Evolutionary conservation across 345 rosid genomes (phyloP).

Genomic region (Abelmoschus esculentus): DNA sequence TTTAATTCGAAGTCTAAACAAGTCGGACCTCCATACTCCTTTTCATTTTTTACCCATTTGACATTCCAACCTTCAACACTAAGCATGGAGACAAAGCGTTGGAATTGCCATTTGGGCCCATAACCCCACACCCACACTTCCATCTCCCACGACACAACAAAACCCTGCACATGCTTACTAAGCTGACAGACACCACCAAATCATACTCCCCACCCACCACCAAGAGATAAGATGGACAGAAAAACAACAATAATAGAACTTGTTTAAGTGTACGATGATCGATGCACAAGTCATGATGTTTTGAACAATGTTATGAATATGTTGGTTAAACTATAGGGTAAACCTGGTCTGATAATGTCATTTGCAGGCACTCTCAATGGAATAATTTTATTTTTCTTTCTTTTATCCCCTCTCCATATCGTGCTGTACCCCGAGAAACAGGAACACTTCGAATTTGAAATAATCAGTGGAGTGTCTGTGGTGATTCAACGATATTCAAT

Average conservation of each 20-base stretch:
- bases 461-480: background rate
- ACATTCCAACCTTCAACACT: background rate
- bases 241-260: background rate
- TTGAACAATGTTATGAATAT: background rate
- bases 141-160: background rate
- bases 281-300: background rate
- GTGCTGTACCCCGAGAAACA: constrained; percentile 1
- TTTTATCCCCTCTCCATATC: background rate
- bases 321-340: background rate
- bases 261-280: background rate
- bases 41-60: background rate
- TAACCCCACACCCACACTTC: background rate
- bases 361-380: background rate
- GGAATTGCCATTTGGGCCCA: background rate
- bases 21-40: too few relatives aligned
- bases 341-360: background rate
- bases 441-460: constrained; percentile 39
- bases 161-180: background rate
- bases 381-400: background rate
- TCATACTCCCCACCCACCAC: background rate
- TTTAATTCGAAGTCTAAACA: too few relatives aligned
- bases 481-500: constrained; percentile 12
- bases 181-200: background rate
- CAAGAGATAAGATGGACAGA: background rate
- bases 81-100: background rate